phyloP scores from a whole-genome alignment of 2,329 filamentous ascomycete genomes.

The Plectosphaerella cucumerina region DNA sequence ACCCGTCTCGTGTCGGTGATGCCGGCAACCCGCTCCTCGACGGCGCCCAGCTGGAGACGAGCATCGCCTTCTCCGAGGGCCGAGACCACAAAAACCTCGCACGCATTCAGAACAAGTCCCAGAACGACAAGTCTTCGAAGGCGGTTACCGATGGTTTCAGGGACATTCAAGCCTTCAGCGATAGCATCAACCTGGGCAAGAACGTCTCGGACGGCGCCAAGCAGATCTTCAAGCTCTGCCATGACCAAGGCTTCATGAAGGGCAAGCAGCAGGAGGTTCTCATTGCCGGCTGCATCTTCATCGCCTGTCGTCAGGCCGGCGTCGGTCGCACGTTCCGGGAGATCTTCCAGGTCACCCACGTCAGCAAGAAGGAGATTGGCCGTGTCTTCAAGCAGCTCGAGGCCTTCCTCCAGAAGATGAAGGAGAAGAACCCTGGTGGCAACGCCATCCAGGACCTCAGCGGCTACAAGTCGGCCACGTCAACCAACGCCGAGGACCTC shows the following conservation, averaged over 20 bases:
- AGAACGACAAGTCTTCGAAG: slow-evolving; percentile 80
- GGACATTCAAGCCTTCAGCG: slow-evolving; percentile 83
- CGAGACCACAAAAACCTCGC: slow-evolving; percentile 70
- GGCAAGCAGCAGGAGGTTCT: slow-evolving; percentile 92
- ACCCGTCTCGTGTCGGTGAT: slow-evolving; percentile 97
- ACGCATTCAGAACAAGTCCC: slow-evolving; percentile 77
- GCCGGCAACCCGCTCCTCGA: slow-evolving; percentile 85
- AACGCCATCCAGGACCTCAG: slow-evolving; percentile 54
- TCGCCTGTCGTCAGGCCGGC: slow-evolving; percentile 86
- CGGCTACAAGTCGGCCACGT: slow-evolving; percentile 68
- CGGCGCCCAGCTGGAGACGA: slow-evolving; percentile 83
- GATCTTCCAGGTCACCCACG: slow-evolving; percentile 87
- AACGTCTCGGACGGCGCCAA: slow-evolving; percentile 86
- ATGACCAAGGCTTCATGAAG: slow-evolving; percentile 91
- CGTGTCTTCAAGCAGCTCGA: slow-evolving; percentile 92
- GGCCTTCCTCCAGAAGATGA: slow-evolving; percentile 74
- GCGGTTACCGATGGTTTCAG: slow-evolving; percentile 78
- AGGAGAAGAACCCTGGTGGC: slow-evolving; percentile 57
- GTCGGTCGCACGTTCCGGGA: slow-evolving; percentile 90
- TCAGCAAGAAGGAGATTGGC: slow-evolving; percentile 96
- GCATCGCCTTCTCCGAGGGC: slow-evolving; percentile 78
- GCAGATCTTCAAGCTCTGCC: slow-evolving; percentile 90
- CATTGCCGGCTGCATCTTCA: slow-evolving; percentile 95
- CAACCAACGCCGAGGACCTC: slow-evolving; percentile 77
- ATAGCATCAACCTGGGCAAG: slow-evolving; percentile 76